Conservation (phyloP, 345 rosid species). For the Heritiera littoralis region DNA sequence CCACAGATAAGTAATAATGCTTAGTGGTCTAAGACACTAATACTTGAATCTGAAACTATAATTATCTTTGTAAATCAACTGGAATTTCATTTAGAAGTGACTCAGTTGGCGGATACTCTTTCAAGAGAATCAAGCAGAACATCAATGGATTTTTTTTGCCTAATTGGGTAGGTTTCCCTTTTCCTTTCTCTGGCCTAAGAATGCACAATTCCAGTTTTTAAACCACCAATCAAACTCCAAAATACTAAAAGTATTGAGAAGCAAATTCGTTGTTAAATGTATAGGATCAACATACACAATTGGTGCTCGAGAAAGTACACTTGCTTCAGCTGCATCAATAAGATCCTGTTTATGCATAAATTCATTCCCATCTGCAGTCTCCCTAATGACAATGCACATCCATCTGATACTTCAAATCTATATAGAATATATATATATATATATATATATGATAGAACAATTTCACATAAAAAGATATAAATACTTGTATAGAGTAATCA, state of each 20-base stretch:
- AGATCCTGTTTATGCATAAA: slow-evolving; percentile 85
- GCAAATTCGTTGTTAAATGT: slow-evolving; percentile 2
- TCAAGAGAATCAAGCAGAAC: slow-evolving; percentile 54
- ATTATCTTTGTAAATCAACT: background rate
- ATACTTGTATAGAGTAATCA: slow-evolving; percentile 78
- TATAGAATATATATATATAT: too few species aligned
- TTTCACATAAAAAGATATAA: background rate
- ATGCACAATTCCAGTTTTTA: slow-evolving; percentile 16
- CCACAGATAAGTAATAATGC: background rate
- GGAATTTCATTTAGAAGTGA: background rate
- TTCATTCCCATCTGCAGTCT: slow-evolving; percentile 58
- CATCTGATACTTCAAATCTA: slow-evolving; percentile 18
- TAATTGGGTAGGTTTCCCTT: slow-evolving; percentile 65
- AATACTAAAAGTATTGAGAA: background rate
- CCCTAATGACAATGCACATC: slow-evolving; percentile 43
- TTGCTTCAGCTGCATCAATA: slow-evolving; percentile 91
- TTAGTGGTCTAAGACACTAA: background rate
- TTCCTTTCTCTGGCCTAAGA: slow-evolving; percentile 82
- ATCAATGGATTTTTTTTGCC: slow-evolving; percentile 48
- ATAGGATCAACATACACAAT: slow-evolving; percentile 53
- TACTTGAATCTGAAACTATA: background rate
- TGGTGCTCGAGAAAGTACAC: slow-evolving; percentile 83
- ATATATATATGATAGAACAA: slow-evolving; percentile 5
- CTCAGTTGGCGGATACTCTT: slow-evolving; percentile 40
- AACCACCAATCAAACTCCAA: slow-evolving; percentile 20